phyloP scores from a whole-genome alignment of 192 early-diverging fungal genomes.

The Mortierella claussenii region DNA sequence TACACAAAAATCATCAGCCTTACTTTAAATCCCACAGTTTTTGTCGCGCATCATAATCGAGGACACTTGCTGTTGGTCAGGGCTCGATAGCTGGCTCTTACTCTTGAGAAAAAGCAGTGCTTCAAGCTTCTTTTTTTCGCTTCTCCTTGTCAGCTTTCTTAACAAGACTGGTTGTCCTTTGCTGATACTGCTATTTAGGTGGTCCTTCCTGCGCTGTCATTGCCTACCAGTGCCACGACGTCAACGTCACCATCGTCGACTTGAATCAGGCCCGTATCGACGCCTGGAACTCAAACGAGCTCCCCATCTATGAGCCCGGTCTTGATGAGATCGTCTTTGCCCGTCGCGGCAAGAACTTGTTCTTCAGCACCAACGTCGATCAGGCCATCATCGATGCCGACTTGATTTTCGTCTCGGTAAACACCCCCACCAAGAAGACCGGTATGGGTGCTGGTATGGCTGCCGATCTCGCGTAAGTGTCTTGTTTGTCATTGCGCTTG shows the following conservation, averaged over 20 bases:
- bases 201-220: constrained; percentile 95
- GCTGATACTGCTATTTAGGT: constrained; percentile 56
- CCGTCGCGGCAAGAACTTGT: constrained; percentile 84
- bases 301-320: constrained; percentile 95
- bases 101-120: no score
- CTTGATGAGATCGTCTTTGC: constrained; percentile 87
- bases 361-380: constrained; percentile 89
- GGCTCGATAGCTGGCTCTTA: no score
- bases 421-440: constrained; percentile 88
- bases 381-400: constrained; percentile 79
- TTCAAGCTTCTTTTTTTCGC: background rate
- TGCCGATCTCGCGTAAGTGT: constrained; percentile 83
- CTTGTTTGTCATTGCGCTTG: background rate
- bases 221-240: constrained; percentile 86
- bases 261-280: constrained; percentile 83
- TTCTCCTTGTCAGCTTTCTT: background rate
- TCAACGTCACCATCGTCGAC: constrained; percentile 94
- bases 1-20: no score
- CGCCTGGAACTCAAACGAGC: constrained; percentile 91
- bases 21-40: no score
- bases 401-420: constrained; percentile 93
- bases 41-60: no score
- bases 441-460: constrained; percentile 84
- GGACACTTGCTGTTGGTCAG: no score
- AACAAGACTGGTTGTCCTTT: background rate